Conservation (phyloP, 2,329 filamentous ascomycete genomes). For the Thielaviopsis punctulata region DNA sequence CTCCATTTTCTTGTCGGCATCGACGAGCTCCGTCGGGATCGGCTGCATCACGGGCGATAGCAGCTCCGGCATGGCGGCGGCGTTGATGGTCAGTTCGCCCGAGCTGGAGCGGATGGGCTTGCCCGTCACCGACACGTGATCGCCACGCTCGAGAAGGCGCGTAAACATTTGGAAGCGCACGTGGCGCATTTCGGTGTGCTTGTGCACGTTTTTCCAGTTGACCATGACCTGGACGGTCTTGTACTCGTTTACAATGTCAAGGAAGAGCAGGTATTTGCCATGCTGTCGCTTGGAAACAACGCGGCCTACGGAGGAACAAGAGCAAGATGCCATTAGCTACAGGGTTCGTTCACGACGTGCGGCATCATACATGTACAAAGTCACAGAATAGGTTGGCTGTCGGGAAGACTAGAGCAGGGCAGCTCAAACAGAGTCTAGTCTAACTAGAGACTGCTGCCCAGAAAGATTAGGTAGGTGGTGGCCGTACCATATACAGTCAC, state of each 20-base stretch:
- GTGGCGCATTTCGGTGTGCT: conserved; percentile 19
- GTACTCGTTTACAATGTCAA: conserved; percentile 62
- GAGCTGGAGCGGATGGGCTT: conserved; percentile 48
- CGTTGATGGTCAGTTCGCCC: conserved; percentile 63
- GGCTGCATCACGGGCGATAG: conserved; percentile 65
- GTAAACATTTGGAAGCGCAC: conserved; percentile 41
- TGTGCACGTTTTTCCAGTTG: conserved; percentile 35
- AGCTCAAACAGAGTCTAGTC: neutral
- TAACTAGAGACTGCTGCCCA: neutral
- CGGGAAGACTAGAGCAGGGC: neutral
- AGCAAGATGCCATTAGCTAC: conserved; percentile 12
- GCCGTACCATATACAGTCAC: conserved; percentile 17
- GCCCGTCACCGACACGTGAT: conserved; percentile 63
- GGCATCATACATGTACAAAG: conserved; percentile 15
- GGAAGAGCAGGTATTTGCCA: conserved; percentile 66
- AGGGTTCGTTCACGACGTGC: conserved; percentile 15
- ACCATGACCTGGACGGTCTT: conserved; percentile 60
- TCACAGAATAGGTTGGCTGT: neutral
- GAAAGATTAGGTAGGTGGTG: neutral
- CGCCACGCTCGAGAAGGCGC: conserved; percentile 57
- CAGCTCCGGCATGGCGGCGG: conserved; percentile 48
- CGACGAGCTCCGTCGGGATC: conserved; percentile 52
- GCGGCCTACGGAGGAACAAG: conserved; percentile 39
- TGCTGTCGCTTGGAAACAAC: conserved; percentile 52
- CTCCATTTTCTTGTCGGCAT: conserved; percentile 55